Conservation (phyloP, 1,139 yeast species). For the Pichia sp. region DNA sequence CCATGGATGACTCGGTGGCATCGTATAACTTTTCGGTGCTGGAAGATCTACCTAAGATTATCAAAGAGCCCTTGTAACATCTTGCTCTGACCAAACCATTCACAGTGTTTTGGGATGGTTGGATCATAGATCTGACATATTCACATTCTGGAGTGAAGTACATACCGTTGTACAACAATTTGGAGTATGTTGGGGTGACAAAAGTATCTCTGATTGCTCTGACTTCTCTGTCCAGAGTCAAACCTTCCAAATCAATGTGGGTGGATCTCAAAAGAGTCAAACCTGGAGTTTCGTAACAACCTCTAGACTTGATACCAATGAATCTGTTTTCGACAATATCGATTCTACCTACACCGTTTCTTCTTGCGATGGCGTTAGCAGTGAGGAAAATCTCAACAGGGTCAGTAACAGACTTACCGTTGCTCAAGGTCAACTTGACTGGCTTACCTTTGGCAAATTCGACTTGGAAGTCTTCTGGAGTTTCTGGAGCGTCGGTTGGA, state of each 20-base stretch:
- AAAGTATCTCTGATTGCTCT: slow-evolving; percentile 94
- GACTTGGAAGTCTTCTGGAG: slow-evolving; percentile 83
- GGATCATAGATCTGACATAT: slow-evolving; percentile 87
- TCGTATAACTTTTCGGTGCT: slow-evolving; percentile 94
- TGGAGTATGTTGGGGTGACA: slow-evolving; percentile 89
- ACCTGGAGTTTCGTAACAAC: slow-evolving; percentile 99
- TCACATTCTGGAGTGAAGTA: slow-evolving; percentile 98
- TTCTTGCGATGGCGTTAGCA: slow-evolving; percentile 93
- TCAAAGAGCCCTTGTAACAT: slow-evolving; percentile 84
- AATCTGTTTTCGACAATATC: slow-evolving; percentile 98
- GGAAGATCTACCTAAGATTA: slow-evolving; percentile 88
- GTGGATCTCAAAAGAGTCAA: slow-evolving; percentile 88
- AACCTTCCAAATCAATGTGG: slow-evolving; percentile 94
- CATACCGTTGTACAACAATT: slow-evolving; percentile 91
- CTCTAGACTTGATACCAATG: slow-evolving; percentile 97
- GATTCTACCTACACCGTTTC: slow-evolving; percentile 98
- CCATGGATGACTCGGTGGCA: slow-evolving; percentile 98
- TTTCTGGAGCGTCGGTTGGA: slow-evolving; percentile 90
- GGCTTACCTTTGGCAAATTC: slow-evolving; percentile 87
- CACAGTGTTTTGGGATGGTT: slow-evolving; percentile 90
- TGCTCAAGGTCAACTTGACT: slow-evolving; percentile 66
- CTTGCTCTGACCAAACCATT: slow-evolving; percentile 94
- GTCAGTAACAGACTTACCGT: slow-evolving; percentile 61
- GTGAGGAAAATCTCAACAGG: slow-evolving; percentile 90
- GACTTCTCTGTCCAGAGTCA: slow-evolving; percentile 95